Conservation (phyloP, 2,329 filamentous ascomycete species). For the Tolypocladium pustulatum region DNA sequence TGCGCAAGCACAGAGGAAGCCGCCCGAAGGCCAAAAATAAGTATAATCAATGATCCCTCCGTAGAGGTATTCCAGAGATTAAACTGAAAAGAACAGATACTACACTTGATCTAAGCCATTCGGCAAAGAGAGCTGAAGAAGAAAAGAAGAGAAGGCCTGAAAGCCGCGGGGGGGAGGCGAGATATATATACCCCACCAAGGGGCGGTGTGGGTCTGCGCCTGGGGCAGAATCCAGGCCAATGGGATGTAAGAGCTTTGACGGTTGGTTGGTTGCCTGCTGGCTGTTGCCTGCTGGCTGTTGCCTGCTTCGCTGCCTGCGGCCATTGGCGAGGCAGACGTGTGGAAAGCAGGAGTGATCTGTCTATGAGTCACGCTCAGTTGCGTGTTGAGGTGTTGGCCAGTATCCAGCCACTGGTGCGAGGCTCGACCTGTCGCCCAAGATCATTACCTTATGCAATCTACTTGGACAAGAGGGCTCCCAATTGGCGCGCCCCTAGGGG, state of each 20-base stretch:
- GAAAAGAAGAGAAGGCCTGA: constrained; percentile 17
- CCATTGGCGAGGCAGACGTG: not conserved
- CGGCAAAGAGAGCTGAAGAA: constrained; percentile 35
- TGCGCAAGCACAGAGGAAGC: constrained; percentile 31
- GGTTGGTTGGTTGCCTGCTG: not conserved
- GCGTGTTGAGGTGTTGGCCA: not conserved
- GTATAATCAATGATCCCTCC: constrained; percentile 69
- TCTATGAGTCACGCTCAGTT: not conserved
- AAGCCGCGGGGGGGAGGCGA: constrained; percentile 1
- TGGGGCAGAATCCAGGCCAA: constrained; percentile 4
- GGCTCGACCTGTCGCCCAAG: too few species aligned
- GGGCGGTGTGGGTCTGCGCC: constrained; percentile 3
- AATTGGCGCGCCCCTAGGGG: too few species aligned
- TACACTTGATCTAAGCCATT: constrained; percentile 87
- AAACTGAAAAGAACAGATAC: constrained; percentile 97
- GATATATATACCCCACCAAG: constrained; percentile 13
- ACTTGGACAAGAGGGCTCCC: too few species aligned
- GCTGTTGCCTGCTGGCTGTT: not conserved
- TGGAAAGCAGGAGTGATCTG: not conserved
- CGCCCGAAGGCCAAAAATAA: constrained; percentile 40
- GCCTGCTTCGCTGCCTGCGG: not conserved
- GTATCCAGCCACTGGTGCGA: too few species aligned
- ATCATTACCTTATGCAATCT: not conserved
- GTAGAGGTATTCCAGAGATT: constrained; percentile 81
- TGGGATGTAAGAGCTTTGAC: not conserved